Conservation (phyloP, 2,329 filamentous ascomycete genomes). For the Talaromyces marneffei region DNA sequence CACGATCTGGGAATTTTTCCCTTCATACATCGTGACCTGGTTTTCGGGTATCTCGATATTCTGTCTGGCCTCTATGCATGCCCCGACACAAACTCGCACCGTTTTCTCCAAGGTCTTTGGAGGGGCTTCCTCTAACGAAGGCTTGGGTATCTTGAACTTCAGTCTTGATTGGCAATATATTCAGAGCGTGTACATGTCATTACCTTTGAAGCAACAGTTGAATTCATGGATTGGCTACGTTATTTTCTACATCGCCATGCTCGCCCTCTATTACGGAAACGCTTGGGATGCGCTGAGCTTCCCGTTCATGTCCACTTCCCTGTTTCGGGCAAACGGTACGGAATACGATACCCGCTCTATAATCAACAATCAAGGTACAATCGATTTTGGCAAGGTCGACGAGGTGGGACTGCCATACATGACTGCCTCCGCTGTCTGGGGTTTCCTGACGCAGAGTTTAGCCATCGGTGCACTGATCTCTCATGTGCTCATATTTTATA, state of each 20-base stretch:
- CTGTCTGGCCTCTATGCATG: constrained; percentile 16
- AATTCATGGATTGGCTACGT: constrained; percentile 21
- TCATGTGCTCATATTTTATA: constrained; percentile 23
- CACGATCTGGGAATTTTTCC: constrained; percentile 22
- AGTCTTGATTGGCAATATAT: constrained; percentile 24
- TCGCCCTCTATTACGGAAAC: constrained; percentile 23
- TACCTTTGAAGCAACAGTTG: constrained; percentile 19
- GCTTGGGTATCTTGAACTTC: constrained; percentile 22
- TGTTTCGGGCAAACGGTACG: constrained; percentile 26
- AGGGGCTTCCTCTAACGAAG: constrained; percentile 23
- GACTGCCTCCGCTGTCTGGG: constrained; percentile 25
- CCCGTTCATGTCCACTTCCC: constrained; percentile 28
- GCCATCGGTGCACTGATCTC: constrained; percentile 24
- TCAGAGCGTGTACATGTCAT: constrained; percentile 15
- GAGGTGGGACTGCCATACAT: constrained; percentile 23
- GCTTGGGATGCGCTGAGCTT: constrained; percentile 20
- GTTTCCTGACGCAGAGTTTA: constrained; percentile 22
- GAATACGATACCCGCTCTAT: constrained; percentile 20
- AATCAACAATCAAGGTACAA: constrained; percentile 19
- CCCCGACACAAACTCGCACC: constrained; percentile 10
- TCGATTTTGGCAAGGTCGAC: constrained; percentile 25
- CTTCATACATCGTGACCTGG: constrained; percentile 25
- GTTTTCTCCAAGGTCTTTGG: constrained; percentile 21
- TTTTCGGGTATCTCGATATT: constrained; percentile 20
- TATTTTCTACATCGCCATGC: constrained; percentile 19